Evolutionary conservation across 306 rosid species (phyloP).

Genomic region (Citrullus colocynthis): DNA sequence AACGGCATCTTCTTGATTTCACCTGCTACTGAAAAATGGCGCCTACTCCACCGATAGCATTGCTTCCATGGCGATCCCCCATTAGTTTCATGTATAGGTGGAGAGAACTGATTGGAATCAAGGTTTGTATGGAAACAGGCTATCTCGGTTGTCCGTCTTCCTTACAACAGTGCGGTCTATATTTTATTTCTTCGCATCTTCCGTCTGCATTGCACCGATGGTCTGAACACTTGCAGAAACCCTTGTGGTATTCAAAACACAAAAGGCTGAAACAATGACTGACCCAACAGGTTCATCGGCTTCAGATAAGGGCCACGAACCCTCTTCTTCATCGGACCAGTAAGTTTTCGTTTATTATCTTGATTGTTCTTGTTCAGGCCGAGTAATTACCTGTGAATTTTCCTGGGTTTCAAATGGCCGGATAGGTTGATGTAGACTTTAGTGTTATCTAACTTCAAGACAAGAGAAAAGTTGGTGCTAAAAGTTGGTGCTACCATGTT

Average conservation of each 20-base stretch:
- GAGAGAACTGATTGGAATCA: neutral
- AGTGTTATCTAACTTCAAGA: neutral
- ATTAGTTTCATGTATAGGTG: neutral
- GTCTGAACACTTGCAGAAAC: neutral
- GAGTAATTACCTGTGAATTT: neutral
- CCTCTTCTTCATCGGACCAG: constrained; percentile 14
- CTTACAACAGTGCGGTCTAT: neutral
- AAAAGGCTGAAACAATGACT: constrained; percentile 8
- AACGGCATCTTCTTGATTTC: neutral
- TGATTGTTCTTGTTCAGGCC: neutral
- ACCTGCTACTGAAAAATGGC: neutral
- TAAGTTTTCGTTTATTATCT: constrained; percentile 5
- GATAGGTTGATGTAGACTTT: neutral
- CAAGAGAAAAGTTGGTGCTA: neutral
- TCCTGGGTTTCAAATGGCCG: neutral
- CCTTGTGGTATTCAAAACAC: neutral
- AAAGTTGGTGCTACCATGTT: neutral
- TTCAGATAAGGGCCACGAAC: neutral
- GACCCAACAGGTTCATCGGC: constrained; percentile 9
- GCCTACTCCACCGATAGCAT: neutral
- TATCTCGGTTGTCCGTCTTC: neutral
- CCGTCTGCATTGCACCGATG: neutral
- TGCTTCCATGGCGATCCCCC: constrained; percentile 6
- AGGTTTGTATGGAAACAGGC: neutral
- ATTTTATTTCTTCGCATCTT: neutral